Evolutionary conservation across 78 protist genomes (phyloP).

Genomic region (Emiliania huxleyi): DNA sequence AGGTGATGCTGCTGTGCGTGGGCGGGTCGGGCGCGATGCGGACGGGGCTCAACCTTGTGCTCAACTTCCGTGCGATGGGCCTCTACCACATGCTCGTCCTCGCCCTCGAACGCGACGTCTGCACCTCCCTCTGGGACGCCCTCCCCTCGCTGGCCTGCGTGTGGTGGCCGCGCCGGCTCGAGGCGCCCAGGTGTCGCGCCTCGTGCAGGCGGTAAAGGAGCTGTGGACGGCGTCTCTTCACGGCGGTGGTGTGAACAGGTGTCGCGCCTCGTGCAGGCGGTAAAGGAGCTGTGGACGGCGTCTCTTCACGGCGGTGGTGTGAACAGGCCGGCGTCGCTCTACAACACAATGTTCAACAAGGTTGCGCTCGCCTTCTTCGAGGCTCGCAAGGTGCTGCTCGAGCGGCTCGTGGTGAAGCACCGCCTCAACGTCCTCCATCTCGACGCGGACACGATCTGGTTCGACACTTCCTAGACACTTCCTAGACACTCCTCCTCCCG

Average conservation of each 20-base stretch:
- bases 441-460: conserved; percentile 26
- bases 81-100: conserved; percentile 8
- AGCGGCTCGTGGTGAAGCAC: background rate
- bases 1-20: background rate
- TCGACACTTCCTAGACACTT: too few species aligned
- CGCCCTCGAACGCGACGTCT: background rate
- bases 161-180: background rate
- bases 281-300: too few species aligned
- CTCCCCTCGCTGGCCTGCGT: background rate
- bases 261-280: too few species aligned
- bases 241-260: too few species aligned
- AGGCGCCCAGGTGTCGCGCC: background rate
- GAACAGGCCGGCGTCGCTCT: background rate
- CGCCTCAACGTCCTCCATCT: conserved; percentile 15
- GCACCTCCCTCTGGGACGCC: background rate
- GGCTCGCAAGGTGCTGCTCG: conserved; percentile 12
- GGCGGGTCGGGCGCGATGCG: conserved; percentile 6
- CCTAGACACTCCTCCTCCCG: too few species aligned
- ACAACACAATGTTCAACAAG: background rate
- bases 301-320: too few species aligned
- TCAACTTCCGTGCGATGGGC: conserved; percentile 12
- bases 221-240: too few species aligned
- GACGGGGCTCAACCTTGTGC: background rate
- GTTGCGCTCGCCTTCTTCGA: conserved; percentile 1
- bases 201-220: too few species aligned